phyloP scores from a whole-genome alignment of 371 early-diverging fungal genomes.

The Basidiobolus meristosporus region DNA sequence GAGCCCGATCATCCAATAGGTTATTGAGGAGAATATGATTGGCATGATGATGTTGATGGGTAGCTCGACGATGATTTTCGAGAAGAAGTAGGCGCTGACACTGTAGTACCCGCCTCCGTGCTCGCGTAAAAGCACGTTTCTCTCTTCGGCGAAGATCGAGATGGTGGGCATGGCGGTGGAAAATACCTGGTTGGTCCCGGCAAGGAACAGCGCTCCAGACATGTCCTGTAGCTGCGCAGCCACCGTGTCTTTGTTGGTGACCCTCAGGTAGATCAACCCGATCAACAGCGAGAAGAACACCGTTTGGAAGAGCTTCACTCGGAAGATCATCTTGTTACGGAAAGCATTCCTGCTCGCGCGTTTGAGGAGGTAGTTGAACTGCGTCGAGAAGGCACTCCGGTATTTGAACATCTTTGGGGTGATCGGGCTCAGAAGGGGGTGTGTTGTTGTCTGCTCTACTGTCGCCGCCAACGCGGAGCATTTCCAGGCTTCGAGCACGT shows the following conservation, averaged over 20 bases:
- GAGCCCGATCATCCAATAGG: constrained; percentile 32
- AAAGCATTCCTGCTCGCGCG: not conserved
- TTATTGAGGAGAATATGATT: constrained; percentile 27
- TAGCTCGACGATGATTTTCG: not conserved
- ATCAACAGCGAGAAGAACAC: not conserved
- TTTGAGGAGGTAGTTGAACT: not conserved
- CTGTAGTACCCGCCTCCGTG: constrained; percentile 26
- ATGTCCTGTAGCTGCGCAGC: constrained; percentile 26
- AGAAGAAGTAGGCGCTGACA: not conserved
- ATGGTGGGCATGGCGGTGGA: constrained; percentile 19
- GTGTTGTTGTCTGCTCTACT: no score
- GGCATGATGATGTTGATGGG: constrained; percentile 20
- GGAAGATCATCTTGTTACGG: not conserved
- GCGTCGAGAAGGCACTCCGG: not conserved
- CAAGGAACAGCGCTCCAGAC: constrained; percentile 37
- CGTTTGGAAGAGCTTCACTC: not conserved
- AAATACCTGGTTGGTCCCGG: constrained; percentile 16
- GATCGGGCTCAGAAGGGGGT: no score
- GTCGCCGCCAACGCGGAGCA: no score
- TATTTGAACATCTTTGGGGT: no score
- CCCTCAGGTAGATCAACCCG: not conserved
- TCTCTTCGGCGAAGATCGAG: constrained; percentile 25
- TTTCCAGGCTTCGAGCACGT: no score
- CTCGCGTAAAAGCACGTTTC: constrained; percentile 33
- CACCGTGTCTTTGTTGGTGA: constrained; percentile 1